Base-by-base conservation (phyloP, 2,329 filamentous ascomycete genomes). In the Diplodia intermedia region DNA sequence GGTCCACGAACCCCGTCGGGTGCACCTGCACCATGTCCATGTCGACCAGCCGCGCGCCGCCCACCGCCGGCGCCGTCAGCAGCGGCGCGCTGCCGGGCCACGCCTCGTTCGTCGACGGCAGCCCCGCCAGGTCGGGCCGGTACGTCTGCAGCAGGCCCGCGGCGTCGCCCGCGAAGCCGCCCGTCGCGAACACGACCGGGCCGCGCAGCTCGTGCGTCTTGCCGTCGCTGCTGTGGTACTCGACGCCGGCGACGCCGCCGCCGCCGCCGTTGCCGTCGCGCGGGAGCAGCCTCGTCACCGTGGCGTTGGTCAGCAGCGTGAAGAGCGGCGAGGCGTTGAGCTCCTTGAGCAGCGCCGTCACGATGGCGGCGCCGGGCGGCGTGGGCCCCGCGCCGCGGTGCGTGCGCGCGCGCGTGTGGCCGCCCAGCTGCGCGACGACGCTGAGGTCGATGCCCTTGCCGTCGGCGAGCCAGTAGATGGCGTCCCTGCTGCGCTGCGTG, bases 71-170 rank as follows among this genome's bases (percentile, higher is more conserved):
- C 2, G 69, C 73, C 1, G 77, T 78, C 6, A 84, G 74, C 1
- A 84, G 72, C 1, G 74, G 70, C 67, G 89, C 86, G 1, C 86
- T 81, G 0, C 85, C 87, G 0, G 86, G 84, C 0, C 84, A 78
- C 1, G 85, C 82, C 14, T 90, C 87, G 71, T 90, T 90, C 0
- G 88, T 90, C 0, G 88, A 89, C 0, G 88, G 88, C 9, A 88
- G 82, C 0, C 86, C 85, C 2, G 80, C 80, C 0, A 90, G 80
- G 71, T 90, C 88, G 0, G 87, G 87, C 0, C 88, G 82, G 74
- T 89, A 85, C 53, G 80, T 75, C 1, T 84, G 82, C 0, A 90
- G 75, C 49, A 89, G 73, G 0, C 88, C 88, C 26, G 82, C 75
- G 2, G 86, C 82, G 73, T 90, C 88, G 12, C 88, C 88, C 0